A percentile compares a stretch with the other conserved stretches of the same genome.
phyloP scores from a whole-genome alignment of 345 rosid species.

The Gossypium mustelinum region DNA sequence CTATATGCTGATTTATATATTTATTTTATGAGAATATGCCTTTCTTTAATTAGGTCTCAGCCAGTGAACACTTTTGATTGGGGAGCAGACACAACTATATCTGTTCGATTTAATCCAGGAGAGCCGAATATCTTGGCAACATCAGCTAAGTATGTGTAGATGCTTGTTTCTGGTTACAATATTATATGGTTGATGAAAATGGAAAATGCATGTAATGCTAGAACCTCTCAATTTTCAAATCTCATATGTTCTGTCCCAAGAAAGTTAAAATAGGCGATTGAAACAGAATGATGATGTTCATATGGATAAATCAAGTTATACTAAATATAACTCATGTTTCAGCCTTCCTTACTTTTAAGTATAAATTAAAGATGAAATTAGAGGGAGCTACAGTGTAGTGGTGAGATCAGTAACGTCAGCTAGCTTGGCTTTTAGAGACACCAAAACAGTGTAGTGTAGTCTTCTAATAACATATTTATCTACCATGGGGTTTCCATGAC shows the following conservation, averaged over 20 bases:
- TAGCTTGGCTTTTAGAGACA: not conserved
- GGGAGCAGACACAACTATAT: conserved; percentile 81
- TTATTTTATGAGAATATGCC: conserved; percentile 5
- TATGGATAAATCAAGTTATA: not conserved
- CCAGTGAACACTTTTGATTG: conserved; percentile 81
- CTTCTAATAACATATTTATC: not conserved
- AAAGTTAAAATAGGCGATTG: not conserved
- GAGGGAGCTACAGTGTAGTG: not conserved
- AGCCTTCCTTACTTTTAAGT: not conserved
- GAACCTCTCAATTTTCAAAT: not conserved
- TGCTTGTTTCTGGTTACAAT: not conserved
- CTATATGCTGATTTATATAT: not conserved
- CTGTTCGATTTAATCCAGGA: conserved; percentile 90
- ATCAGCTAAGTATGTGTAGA: conserved; percentile 59
- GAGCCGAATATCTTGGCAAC: conserved; percentile 80
- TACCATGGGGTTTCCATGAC: not conserved
- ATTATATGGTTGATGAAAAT: not conserved
- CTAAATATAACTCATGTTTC: not conserved
- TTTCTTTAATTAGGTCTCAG: conserved; percentile 59
- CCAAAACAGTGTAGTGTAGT: not conserved
- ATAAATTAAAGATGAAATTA: not conserved
- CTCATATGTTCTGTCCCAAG: not conserved
- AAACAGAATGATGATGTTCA: not conserved
- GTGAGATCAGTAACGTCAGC: not conserved
- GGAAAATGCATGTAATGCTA: not conserved